phyloP scores from a whole-genome alignment of 2,329 filamentous ascomycete genomes.

The Chaetomium strumarium region DNA sequence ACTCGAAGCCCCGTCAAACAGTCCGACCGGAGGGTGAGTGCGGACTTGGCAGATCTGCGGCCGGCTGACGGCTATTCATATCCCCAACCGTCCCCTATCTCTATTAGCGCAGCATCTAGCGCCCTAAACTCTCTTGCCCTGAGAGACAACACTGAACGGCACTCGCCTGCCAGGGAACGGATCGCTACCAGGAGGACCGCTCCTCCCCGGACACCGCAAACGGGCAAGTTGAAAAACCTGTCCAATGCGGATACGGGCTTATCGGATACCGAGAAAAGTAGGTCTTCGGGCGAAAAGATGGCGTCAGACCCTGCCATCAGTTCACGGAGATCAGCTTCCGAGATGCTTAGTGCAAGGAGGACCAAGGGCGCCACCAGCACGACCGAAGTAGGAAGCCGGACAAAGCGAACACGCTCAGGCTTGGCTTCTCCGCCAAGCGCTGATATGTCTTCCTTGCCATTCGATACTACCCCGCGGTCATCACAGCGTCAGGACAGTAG shows the following conservation, averaged over 20 bases:
- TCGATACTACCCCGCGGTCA: constrained; percentile 19
- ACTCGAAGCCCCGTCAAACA: constrained; percentile 28
- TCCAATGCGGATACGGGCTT: constrained; percentile 4
- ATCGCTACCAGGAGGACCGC: constrained; percentile 15
- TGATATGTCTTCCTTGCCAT: constrained; percentile 16
- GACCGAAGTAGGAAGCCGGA: constrained; percentile 1
- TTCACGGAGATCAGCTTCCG: constrained; percentile 11
- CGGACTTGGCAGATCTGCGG: constrained; percentile 28
- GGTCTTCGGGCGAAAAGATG: constrained; percentile 4
- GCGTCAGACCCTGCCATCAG: constrained; percentile 18
- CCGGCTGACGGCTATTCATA: constrained; percentile 37
- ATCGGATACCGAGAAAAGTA: constrained; percentile 2
- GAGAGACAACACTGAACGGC: constrained; percentile 17
- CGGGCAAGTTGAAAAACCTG: constrained; percentile 9
- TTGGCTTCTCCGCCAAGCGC: constrained; percentile 14
- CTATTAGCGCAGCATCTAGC: constrained; percentile 52
- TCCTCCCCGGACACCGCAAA: constrained; percentile 17
- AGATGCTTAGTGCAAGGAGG: constrained; percentile 6
- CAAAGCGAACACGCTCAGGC: constrained; percentile 3
- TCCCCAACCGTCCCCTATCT: constrained; percentile 41
- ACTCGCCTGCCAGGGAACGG: constrained; percentile 11
- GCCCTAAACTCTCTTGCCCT: constrained; percentile 38
- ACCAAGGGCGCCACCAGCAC: constrained; percentile 2
- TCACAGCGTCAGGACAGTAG: constrained; percentile 29
- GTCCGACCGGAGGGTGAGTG: constrained; percentile 27